Base-by-base conservation (phyloP, 371 early-diverging fungal genomes). In the Blakeslea trispora region DNA sequence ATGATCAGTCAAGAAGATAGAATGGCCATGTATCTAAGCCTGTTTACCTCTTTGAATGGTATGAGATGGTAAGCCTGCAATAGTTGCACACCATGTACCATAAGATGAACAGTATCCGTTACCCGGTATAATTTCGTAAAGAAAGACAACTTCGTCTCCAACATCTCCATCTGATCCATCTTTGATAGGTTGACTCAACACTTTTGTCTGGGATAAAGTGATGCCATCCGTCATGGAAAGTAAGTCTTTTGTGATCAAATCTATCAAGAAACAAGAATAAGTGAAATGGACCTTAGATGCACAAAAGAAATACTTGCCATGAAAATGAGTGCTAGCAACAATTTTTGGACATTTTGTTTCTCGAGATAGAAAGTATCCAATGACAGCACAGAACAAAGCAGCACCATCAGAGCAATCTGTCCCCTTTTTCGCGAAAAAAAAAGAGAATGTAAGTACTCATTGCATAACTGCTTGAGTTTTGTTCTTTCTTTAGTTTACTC, bases 301-400 rank as follows among this genome's bases (percentile, higher is more conserved):
- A 0, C 18, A 3, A 35, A 13, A 8, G 6, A 31, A 8, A 17
- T 10, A 49, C 17, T 35, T 72, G 77, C 84, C 85, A 64, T 88
- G 87, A 59, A 86, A 86, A 56, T 88, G 89, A 0, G 89, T 86
- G 19, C 82, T 81, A 0, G 83, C 77, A 1, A 86, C n/a, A 2
- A 83, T 65, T 40, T 66, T 77, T 31, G 76, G 77, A 31, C 82
- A 82, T 8, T 66, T 22, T 10, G 37, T 18, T 1, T 63, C 71
- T 21, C 63, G 71, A 1, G 57, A 58, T 22, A 81, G 43, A 58
- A 87, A 79, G 23, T 81, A 49, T 23, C 80, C 79, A n/a, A 90
- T 17, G 0, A 76, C 72, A 3, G 81, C 80, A 50, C 81, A 81
- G 45, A 87, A 79, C 23, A 90, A 57, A 1, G 82, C 83, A 28